Evolutionary conservation across 768 basidiomycete genomes (phyloP), one percentile per base, ranked within the genome.

Genomic region (Lepiota brunneoincarnata): DNA sequence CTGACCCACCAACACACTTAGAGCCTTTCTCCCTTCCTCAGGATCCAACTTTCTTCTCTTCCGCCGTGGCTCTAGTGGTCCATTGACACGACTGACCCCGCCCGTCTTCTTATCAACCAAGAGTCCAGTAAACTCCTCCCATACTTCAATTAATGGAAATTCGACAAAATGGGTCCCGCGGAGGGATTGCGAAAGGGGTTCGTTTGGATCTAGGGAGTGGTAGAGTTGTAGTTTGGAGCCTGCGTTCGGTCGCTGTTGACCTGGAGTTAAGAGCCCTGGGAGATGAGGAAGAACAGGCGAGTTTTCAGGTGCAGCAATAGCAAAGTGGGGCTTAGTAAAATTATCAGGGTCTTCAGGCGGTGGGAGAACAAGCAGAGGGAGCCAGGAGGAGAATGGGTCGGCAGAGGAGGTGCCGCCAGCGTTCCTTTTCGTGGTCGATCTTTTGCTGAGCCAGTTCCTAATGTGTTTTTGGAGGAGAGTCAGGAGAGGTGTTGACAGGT

Each of bases 91-190:
- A 4, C 49, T 46, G 23, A 50, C 18, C 17, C 41, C 51, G 38
- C 70, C 58, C 2, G 84, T 84, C 43, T 75, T 65, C 39, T 75
- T 73, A 54, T 87, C 79, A 14, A 88, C 72, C n/a, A 91, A 61
- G 7, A 72, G 72, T 6, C 83, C 86, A 6, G 67, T 69, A 67
- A 91, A 93, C 26, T 83, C 79, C 43, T 86, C 81, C 75, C 85
- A 86, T 5, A 95, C 68, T 51, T 93, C 87, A 41, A 96, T 82
- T 1, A 84, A 85, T 6, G 93, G 93, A 63, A 82, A 96, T 67
- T 96, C 93, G 28, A 89, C 78, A 67, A 93, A 93, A 24, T 81
- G 73, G 39, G 81, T 88, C 46, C 82, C 69, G 34, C 72, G 75
- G 41, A 96, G 71, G 6, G 77, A 68, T 21, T 64, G 61, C 9